phyloP scores from a whole-genome alignment of 306 rosid genomes.

The Lithocarpus polystachyus region DNA sequence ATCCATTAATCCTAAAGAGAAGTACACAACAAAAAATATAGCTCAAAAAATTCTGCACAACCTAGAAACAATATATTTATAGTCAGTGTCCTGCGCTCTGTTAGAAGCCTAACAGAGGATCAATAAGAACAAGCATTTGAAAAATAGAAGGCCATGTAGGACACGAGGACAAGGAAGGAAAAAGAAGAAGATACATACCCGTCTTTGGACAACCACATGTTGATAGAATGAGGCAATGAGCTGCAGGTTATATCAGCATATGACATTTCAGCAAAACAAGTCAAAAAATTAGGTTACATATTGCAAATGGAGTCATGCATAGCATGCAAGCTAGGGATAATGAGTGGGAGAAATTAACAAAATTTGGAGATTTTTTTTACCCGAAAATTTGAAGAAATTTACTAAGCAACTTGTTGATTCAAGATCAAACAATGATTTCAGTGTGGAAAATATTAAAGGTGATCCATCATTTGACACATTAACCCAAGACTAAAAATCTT shows the following conservation, averaged over 20 bases:
- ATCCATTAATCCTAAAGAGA: too few relatives aligned
- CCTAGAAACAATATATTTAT: too few relatives aligned
- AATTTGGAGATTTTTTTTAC: background rate
- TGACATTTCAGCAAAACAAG: conserved; percentile 26
- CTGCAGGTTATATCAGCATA: conserved; percentile 48
- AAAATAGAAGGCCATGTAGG: background rate
- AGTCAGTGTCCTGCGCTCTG: too few relatives aligned
- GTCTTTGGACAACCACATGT: conserved; percentile 94
- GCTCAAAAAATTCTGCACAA: too few relatives aligned
- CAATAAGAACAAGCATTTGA: conserved; percentile 9
- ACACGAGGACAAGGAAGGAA: background rate
- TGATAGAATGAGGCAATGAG: conserved; percentile 94
- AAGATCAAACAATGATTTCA: too few relatives aligned
- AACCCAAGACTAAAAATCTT: too few relatives aligned
- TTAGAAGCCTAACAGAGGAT: background rate
- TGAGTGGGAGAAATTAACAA: background rate
- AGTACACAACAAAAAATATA: too few relatives aligned
- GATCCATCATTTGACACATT: too few relatives aligned
- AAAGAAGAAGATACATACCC: conserved; percentile 53
- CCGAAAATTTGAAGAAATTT: background rate
- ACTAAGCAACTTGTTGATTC: too few relatives aligned
- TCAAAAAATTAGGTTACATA: conserved; percentile 3
- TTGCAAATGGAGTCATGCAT: conserved; percentile 1
- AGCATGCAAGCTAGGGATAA: conserved; percentile 12
- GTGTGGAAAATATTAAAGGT: too few relatives aligned